These are phyloP conservation scores for Medicago ruthenica DNA, from an alignment of 306 rosid species.

Conservation along the genomic window DNA sequence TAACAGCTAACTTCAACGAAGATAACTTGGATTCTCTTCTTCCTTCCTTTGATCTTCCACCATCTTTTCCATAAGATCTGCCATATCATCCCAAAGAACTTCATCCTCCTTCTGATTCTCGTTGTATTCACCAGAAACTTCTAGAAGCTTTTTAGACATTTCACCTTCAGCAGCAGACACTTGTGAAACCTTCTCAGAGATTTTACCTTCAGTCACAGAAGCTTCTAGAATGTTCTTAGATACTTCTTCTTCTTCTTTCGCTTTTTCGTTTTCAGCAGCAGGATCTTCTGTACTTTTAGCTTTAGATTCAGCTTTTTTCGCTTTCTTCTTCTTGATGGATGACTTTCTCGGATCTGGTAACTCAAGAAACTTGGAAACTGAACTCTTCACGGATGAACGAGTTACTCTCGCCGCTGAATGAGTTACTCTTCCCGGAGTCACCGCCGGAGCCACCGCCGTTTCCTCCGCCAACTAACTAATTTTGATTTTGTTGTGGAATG, in stretches of 20 bases:
- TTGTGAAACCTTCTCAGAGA: background rate
- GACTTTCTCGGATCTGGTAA: conserved; percentile 6
- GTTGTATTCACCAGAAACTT: background rate
- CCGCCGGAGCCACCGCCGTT: background rate
- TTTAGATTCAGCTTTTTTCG: background rate
- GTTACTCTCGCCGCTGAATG: conserved; percentile 44
- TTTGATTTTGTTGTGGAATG: too few relatives aligned
- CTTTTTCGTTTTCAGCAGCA: background rate
- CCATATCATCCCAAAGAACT: too few relatives aligned
- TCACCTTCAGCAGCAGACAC: background rate
- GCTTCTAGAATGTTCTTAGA: background rate
- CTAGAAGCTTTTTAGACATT: background rate
- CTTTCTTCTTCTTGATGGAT: background rate
- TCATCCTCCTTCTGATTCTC: too few relatives aligned
- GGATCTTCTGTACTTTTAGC: background rate
- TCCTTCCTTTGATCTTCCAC: too few relatives aligned
- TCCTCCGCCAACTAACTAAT: too few relatives aligned
- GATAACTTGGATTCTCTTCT: too few relatives aligned
- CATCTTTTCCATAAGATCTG: too few relatives aligned
- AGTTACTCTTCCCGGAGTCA: conserved; percentile 21
- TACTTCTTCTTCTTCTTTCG: background rate
- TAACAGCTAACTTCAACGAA: too few relatives aligned
- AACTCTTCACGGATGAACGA: conserved; percentile 36
- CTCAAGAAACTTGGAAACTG: background rate
- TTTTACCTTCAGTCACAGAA: background rate